Percentiles rank a stretch among this genome's conserved stretches.
Evolutionary conservation across 1,139 yeast species (phyloP).

Genomic region (Suhomyces coccinellae): DNA sequence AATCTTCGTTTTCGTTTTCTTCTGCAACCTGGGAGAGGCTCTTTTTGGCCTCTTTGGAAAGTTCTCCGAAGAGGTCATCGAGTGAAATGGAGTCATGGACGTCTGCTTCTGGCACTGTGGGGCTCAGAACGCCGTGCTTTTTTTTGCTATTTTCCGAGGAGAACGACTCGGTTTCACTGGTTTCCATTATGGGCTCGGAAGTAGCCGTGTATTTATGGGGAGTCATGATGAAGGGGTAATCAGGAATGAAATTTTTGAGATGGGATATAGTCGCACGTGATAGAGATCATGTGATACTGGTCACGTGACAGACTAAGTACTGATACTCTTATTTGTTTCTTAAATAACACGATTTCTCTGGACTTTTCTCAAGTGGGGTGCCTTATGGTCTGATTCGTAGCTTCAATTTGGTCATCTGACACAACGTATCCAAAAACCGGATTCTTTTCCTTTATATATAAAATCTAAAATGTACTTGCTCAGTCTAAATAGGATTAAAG

Average conservation of each 20-base stretch:
- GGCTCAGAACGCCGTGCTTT: conserved; percentile 1
- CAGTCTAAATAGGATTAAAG: too few species aligned
- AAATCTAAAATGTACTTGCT: too few species aligned
- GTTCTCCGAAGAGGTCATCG: conserved; percentile 18
- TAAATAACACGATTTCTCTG: background rate
- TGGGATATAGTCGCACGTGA: conserved; percentile 1
- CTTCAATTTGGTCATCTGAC: too few species aligned
- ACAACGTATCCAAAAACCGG: too few species aligned
- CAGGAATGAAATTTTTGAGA: conserved; percentile 5
- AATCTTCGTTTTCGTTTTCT: conserved; percentile 8
- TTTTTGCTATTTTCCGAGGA: conserved; percentile 15
- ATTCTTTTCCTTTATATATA: too few species aligned
- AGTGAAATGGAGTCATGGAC: conserved; percentile 13
- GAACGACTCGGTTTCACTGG: conserved; percentile 21
- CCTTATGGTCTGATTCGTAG: too few species aligned
- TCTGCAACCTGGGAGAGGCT: background rate
- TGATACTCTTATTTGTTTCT: background rate
- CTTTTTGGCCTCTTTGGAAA: conserved; percentile 14
- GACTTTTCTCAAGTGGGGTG: too few species aligned
- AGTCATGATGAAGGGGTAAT: conserved; percentile 5
- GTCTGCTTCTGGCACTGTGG: conserved; percentile 2
- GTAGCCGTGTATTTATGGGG: conserved; percentile 8
- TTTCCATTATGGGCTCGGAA: conserved; percentile 16
- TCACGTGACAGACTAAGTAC: background rate
- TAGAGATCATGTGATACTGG: background rate